Conservation (phyloP, 164 flowering plant genomes). For the Stephania yunnanensis region DNA sequence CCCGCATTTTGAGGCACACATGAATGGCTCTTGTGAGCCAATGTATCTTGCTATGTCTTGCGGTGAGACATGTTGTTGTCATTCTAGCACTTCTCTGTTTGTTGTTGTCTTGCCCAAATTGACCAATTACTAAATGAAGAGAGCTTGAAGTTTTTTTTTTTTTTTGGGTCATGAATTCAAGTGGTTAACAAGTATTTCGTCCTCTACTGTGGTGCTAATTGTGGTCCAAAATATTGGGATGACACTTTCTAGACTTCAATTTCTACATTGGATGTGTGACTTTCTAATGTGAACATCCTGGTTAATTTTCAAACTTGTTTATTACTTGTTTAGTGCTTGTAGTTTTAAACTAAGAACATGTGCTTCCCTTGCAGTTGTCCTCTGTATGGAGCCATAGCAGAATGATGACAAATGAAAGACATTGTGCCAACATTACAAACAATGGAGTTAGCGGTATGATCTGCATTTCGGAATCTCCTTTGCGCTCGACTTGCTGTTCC, state of each 20-base stretch:
- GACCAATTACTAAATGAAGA: neutral
- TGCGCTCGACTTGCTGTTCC: neutral
- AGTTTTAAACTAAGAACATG: neutral
- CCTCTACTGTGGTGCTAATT: neutral
- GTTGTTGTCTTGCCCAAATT: neutral
- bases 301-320: neutral
- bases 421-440: constrained; percentile 37
- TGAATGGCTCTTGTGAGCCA: no score
- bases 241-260: neutral
- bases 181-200: no score
- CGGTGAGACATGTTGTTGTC: no score
- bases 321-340: neutral
- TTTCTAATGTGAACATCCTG: neutral
- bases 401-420: constrained; percentile 42
- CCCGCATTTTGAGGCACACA: no score
- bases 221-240: neutral
- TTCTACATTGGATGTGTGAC: neutral
- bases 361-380: constrained; percentile 47
- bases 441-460: constrained; percentile 24
- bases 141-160: neutral
- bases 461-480: constrained; percentile 3
- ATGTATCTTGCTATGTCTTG: no score
- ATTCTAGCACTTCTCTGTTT: no score
- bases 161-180: no score
- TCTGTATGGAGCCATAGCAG: constrained; percentile 60